Base-by-base conservation (phyloP, 345 rosid species). In the Luvunga scandens region DNA sequence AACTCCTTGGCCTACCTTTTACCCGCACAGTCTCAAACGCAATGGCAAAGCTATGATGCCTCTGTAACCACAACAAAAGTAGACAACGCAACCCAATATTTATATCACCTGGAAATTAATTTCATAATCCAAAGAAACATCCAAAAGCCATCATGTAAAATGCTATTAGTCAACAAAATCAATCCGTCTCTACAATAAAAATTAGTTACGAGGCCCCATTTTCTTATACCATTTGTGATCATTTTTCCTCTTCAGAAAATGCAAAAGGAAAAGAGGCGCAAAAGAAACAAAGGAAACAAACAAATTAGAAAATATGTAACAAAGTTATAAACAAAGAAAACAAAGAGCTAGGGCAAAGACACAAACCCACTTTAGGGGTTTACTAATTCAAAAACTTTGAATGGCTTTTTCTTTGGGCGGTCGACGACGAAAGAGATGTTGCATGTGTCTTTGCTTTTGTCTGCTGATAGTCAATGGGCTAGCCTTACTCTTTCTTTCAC, bases 361-460 rank as follows among this genome's bases (percentile, higher is more conserved):
- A 84, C 4, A 38, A 83, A 45, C 55, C 39, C 82, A 61, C 85
- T 81, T 84, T 78, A 38, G 9, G 75, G 63, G 77, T 74, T 42
- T 55, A 73, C 73, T 73, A n/a, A 50, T 87, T 84, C 79, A 79
- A 79, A 71, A 50, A n/a, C 50, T 53, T 65, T 8, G 33, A 27
- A 69, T 36, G n/a, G 60, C 33, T 33, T 80, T 83, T 83, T 86
- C 91, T 85, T 83, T 86, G 91, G 91, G 31, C 91, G 91, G 91
- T 80, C 80, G 84, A 83, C 75, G 50, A n/a, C 38, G 74, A 82
- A 63, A 75, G 76, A 59, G 73, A 78, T 9, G 63, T 71, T 28
- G 22, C 7, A 53, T 27, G 39, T 69, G 36, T 56, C 71, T 66
- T 16, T 1, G 16, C 30, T 24, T 10, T 70, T 63, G 87, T 67